Percentiles rank a stretch among this genome's conserved stretches.
Evolutionary conservation across 768 basidiomycete genomes (phyloP).

Genomic region (Rossbeevera mucosa): DNA sequence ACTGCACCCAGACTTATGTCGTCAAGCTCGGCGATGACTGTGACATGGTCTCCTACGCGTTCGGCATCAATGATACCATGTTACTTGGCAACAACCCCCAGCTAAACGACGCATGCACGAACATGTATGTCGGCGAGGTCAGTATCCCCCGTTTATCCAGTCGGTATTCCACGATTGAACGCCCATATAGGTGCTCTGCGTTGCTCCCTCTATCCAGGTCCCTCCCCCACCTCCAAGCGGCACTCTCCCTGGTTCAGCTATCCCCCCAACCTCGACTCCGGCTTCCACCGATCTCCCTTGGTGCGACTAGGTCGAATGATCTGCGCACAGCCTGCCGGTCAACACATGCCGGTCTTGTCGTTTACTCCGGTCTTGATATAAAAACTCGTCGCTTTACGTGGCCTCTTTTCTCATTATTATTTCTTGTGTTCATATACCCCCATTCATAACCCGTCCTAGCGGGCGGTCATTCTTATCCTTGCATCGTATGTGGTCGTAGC

Average conservation of each 20-base stretch:
- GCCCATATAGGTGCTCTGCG: slow-evolving; percentile 49
- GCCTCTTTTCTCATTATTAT: slow-evolving; percentile 1
- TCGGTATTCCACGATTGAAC: not conserved
- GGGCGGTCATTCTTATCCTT: slow-evolving; percentile 10
- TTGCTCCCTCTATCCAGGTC: slow-evolving; percentile 35
- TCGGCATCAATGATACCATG: slow-evolving; percentile 48
- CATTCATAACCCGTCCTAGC: not conserved
- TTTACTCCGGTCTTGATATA: slow-evolving; percentile 5
- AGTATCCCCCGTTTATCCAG: slow-evolving; percentile 13
- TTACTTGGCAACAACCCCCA: slow-evolving; percentile 73
- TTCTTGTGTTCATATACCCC: slow-evolving; percentile 25
- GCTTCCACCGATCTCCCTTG: slow-evolving; percentile 38
- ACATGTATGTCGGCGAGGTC: slow-evolving; percentile 77
- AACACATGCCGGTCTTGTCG: slow-evolving; percentile 27
- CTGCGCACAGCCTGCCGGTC: slow-evolving; percentile 12
- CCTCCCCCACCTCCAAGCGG: slow-evolving; percentile 42
- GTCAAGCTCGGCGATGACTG: slow-evolving; percentile 58
- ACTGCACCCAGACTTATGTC: slow-evolving; percentile 59
- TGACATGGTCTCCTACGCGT: slow-evolving; percentile 37
- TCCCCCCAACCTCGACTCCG: slow-evolving; percentile 33
- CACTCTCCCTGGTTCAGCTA: slow-evolving; percentile 19
- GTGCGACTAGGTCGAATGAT: slow-evolving; percentile 40
- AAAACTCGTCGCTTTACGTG: slow-evolving; percentile 2
- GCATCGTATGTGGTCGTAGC: slow-evolving; percentile 23
- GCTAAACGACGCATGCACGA: slow-evolving; percentile 49